Percentiles rank a stretch among this genome's conserved stretches.
Conservation (phyloP, 345 rosid species). For the Melastoma malabathricum region DNA sequence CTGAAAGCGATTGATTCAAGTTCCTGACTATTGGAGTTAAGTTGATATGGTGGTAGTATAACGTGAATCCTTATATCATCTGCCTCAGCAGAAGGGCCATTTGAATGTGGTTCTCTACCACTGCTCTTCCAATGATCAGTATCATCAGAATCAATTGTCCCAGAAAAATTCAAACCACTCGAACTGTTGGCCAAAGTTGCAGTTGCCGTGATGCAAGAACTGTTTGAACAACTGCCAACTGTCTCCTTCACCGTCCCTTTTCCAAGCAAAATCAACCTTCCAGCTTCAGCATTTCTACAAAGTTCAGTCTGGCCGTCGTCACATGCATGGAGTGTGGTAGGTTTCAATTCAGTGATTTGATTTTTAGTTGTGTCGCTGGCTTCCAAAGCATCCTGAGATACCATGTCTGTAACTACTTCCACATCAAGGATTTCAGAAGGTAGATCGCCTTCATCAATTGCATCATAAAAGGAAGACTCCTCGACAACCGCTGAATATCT, state of each 20-base stretch:
- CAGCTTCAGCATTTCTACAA: conserved; percentile 21
- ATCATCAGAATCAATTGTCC: too few species aligned
- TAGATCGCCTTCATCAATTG: conserved; percentile 1
- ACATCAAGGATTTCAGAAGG: conserved; percentile 1
- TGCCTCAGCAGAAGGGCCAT: too few species aligned
- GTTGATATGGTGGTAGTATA: too few species aligned
- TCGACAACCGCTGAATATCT: background rate
- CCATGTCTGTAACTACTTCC: background rate
- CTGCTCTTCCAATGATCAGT: too few species aligned
- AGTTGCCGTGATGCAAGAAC: background rate
- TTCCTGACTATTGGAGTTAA: background rate
- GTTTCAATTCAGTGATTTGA: background rate
- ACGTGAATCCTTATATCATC: too few species aligned
- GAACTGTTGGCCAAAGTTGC: background rate
- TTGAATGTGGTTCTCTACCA: too few species aligned
- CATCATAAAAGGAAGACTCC: conserved; percentile 5
- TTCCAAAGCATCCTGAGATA: conserved; percentile 1
- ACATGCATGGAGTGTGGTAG: conserved; percentile 1
- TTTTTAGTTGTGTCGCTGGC: background rate
- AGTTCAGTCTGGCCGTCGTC: background rate
- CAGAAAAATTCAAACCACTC: too few species aligned
- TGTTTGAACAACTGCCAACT: background rate
- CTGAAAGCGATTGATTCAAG: background rate
- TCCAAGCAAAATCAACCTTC: conserved; percentile 39
- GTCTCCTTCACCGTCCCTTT: conserved; percentile 11